Percentiles rank a stretch among this genome's conserved stretches.
Conservation (phyloP, 371 early-diverging fungal species). For the Capillidium heterosporum region DNA sequence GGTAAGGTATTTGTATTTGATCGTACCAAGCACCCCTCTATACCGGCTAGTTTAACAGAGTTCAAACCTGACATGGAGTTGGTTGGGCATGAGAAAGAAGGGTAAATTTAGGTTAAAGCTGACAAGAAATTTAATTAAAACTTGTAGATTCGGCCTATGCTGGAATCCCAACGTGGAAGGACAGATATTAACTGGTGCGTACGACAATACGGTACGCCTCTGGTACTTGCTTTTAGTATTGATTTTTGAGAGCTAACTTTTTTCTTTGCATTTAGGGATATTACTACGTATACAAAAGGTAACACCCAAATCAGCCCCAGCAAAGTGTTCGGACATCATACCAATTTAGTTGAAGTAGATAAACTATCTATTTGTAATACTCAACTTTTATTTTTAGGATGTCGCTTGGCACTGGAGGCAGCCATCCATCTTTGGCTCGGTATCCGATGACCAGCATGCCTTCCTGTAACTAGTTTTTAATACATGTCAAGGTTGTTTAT, state of each 20-base stretch:
- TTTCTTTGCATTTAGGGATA: conserved; percentile 49
- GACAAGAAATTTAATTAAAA: too few relatives aligned
- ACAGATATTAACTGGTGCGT: conserved; percentile 67
- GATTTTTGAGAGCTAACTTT: not conserved
- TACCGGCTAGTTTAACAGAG: conserved; percentile 47
- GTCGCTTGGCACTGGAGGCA: conserved; percentile 77
- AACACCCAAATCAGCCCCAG: conserved; percentile 48
- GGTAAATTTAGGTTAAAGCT: conserved; percentile 26
- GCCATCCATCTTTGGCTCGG: conserved; percentile 77
- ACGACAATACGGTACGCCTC: conserved; percentile 69
- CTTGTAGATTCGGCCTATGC: conserved; percentile 41
- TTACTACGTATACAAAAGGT: conserved; percentile 42
- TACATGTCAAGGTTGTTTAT: not conserved
- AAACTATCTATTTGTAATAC: conserved; percentile 6
- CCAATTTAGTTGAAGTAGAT: conserved; percentile 68
- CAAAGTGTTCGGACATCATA: conserved; percentile 60
- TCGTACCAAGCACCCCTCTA: conserved; percentile 77
- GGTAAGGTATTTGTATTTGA: conserved; percentile 93
- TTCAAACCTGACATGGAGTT: conserved; percentile 76
- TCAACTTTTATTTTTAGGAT: conserved; percentile 33
- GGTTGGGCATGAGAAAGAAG: conserved; percentile 84
- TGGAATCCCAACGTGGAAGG: conserved; percentile 48
- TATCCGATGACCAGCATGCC: conserved; percentile 86
- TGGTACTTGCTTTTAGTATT: conserved; percentile 28
- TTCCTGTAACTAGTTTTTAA: conserved; percentile 42